Percentiles rank a stretch among this genome's conserved stretches.
These are phyloP conservation scores for Sphaerulina populicola DNA, from an alignment of 2,329 filamentous ascomycete species.

Conservation along the genomic window DNA sequence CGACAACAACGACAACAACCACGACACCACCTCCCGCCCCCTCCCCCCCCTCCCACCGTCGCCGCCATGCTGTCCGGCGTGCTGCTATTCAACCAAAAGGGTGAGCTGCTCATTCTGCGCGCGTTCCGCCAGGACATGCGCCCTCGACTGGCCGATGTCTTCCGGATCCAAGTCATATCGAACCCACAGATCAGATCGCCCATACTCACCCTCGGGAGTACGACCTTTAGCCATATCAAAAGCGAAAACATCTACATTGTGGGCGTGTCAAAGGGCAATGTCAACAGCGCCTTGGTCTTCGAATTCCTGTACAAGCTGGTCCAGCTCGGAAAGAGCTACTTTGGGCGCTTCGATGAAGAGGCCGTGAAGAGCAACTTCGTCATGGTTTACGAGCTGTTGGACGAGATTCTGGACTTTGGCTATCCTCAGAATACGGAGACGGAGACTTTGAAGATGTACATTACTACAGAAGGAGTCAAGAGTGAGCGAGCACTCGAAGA, in stretches of 20 bases:
- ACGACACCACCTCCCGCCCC: not conserved
- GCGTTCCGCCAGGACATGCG: conserved; percentile 98
- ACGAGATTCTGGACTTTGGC: conserved; percentile 97
- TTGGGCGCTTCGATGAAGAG: conserved; percentile 98
- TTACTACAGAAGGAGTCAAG: conserved; percentile 97
- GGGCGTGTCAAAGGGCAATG: conserved; percentile 96
- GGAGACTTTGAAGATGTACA: conserved; percentile 99
- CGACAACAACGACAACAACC: conserved; percentile 2
- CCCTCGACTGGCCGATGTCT: conserved; percentile 93
- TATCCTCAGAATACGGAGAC: conserved; percentile 99
- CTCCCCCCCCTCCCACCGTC: conserved; percentile 2
- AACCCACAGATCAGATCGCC: conserved; percentile 96
- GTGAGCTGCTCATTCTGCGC: conserved; percentile 98
- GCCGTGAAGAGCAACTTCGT: conserved; percentile 99
- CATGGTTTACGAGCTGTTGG: conserved; percentile 90
- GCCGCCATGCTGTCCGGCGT: conserved; percentile 86
- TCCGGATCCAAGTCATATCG: conserved; percentile 96
- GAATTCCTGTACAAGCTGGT: conserved; percentile 95
- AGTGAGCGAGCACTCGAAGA: conserved; percentile 76
- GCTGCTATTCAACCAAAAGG: conserved; percentile 98
- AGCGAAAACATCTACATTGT: conserved; percentile 99
- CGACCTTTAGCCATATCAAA: conserved; percentile 98
- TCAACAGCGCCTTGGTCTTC: conserved; percentile 94
- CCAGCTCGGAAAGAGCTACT: conserved; percentile 85
- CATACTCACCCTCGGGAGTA: conserved; percentile 92